Conservation (phyloP, 805 yeast genomes). For the Scheffersomyces ergatensis region DNA sequence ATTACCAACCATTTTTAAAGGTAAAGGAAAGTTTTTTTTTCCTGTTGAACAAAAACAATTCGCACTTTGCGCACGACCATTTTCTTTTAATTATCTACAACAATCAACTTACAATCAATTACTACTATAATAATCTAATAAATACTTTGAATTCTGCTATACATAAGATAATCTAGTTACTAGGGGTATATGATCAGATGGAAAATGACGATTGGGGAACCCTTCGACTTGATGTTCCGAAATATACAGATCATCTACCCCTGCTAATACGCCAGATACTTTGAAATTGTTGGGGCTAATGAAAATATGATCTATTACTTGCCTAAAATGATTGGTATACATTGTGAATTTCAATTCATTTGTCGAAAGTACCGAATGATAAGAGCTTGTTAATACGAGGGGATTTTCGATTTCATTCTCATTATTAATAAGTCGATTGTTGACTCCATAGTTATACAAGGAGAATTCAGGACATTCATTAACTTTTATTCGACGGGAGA, state of each 20-base stretch:
- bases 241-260: conserved; percentile 35
- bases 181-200: conserved; percentile 53
- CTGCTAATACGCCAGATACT: conserved; percentile 50
- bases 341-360: conserved; percentile 20
- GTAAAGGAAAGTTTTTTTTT: not conserved
- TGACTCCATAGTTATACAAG: conserved; percentile 14
- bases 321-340: conserved; percentile 48
- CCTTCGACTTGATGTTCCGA: conserved; percentile 27
- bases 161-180: conserved; percentile 19
- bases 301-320: conserved; percentile 61
- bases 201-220: conserved; percentile 56
- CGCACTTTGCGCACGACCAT: not conserved
- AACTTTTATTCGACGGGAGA: conserved; percentile 4
- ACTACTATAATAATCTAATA: too few species aligned
- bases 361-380: conserved; percentile 13
- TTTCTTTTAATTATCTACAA: not conserved
- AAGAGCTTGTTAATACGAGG: conserved; percentile 13
- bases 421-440: conserved; percentile 9
- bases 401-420: conserved; percentile 12
- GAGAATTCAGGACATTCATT: conserved; percentile 8
- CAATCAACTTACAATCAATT: too few species aligned
- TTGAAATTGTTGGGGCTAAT: conserved; percentile 39
- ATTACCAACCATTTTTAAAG: too few species aligned
- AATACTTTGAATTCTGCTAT: not conserved
- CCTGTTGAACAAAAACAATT: not conserved